These are phyloP conservation scores for Fusarium mangiferae DNA, from an alignment of 2,329 filamentous ascomycete species.

Conservation along the genomic window DNA sequence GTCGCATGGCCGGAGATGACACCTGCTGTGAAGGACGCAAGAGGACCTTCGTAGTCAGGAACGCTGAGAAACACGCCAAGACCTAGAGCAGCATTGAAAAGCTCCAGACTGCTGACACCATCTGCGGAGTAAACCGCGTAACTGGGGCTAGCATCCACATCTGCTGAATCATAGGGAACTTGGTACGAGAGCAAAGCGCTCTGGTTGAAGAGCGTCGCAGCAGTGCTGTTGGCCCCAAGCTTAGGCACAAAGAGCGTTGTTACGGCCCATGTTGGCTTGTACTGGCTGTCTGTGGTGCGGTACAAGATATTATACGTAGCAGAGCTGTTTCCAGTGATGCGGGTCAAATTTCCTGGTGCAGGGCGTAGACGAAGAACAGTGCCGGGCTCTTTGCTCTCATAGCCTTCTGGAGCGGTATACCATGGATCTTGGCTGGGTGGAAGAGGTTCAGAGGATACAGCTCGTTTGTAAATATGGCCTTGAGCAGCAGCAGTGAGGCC, in stretches of 20 bases:
- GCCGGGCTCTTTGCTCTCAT: constrained; percentile 32
- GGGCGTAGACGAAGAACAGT: constrained; percentile 37
- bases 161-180: constrained; percentile 37
- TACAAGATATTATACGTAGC: constrained; percentile 39
- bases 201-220: constrained; percentile 19
- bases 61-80: constrained; percentile 50
- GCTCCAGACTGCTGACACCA: neutral
- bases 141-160: constrained; percentile 38
- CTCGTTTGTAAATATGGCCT: constrained; percentile 5
- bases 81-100: constrained; percentile 16
- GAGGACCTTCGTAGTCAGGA: constrained; percentile 59
- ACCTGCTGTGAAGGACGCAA: constrained; percentile 57
- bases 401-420: constrained; percentile 38
- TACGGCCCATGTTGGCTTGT: constrained; percentile 39
- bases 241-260: constrained; percentile 37
- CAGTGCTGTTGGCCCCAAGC: constrained; percentile 24
- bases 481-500: constrained; percentile 5
- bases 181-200: constrained; percentile 39
- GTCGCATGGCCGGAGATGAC: constrained; percentile 56
- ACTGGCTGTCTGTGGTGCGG: constrained; percentile 41
- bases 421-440: constrained; percentile 41
- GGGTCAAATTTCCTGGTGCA: constrained; percentile 38
- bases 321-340: constrained; percentile 33
- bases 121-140: constrained; percentile 18
- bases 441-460: constrained; percentile 8